phyloP scores from a whole-genome alignment of 768 basidiomycete genomes.

The Termitomyces sp. region DNA sequence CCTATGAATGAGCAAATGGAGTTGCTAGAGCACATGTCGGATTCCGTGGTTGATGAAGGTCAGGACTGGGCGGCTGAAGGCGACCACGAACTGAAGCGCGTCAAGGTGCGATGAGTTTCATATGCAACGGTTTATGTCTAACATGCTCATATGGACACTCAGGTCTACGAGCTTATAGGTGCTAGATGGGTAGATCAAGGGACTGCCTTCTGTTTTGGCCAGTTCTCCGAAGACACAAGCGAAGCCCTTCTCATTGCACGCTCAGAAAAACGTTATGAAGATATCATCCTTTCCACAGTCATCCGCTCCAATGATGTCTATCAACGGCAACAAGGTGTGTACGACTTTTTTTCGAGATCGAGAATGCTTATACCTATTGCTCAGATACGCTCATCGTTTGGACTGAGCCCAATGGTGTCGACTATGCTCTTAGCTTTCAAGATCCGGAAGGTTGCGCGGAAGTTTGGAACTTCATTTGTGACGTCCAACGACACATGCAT shows the following conservation, averaged over 20 bases:
- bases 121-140: neutral
- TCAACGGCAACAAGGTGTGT: conserved; percentile 73
- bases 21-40: conserved; percentile 42
- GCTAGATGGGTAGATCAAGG: conserved; percentile 94
- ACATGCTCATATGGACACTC: conserved; percentile 15
- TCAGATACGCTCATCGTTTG: conserved; percentile 97
- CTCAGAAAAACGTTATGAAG: conserved; percentile 67
- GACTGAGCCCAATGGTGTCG: conserved; percentile 93
- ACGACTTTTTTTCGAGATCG: conserved; percentile 3
- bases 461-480: conserved; percentile 95
- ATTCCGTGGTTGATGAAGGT: conserved; percentile 46
- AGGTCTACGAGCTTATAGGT: conserved; percentile 95
- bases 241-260: conserved; percentile 85
- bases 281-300: conserved; percentile 74
- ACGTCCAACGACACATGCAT: conserved; percentile 85
- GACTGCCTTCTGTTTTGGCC: conserved; percentile 93
- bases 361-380: conserved; percentile 6
- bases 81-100: conserved; percentile 80
- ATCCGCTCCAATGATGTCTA: conserved; percentile 84
- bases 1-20: conserved; percentile 42
- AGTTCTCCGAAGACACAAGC: conserved; percentile 72
- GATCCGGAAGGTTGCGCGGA: conserved; percentile 93
- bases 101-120: conserved; percentile 51
- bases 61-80: conserved; percentile 62
- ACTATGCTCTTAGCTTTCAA: conserved; percentile 96